phyloP scores from a whole-genome alignment of 257 asterid genomes.

The Solanum lycopersicoides region DNA sequence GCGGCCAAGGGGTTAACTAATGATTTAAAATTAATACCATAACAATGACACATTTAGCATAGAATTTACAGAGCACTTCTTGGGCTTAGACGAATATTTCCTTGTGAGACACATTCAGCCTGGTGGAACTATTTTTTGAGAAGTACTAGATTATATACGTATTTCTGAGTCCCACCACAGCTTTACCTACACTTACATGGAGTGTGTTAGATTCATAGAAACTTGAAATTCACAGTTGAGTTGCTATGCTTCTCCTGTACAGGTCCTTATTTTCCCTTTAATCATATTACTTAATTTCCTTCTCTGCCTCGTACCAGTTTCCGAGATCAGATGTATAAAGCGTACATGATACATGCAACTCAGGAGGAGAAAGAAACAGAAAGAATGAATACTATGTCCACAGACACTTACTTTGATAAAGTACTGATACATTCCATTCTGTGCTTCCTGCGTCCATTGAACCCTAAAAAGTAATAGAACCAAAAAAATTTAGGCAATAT shows the following conservation, averaged over 20 bases:
- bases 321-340: background rate
- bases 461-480: conserved; percentile 31
- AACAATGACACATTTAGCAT: background rate
- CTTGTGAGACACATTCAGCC: background rate
- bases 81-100: background rate
- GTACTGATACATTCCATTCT: conserved; percentile 77
- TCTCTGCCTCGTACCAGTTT: background rate
- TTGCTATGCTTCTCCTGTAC: background rate
- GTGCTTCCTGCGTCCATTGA: conserved; percentile 52
- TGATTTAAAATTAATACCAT: background rate
- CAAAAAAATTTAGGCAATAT: background rate
- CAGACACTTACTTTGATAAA: conserved; percentile 59
- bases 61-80: background rate
- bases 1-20: background rate
- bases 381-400: background rate
- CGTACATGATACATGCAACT: background rate
- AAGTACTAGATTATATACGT: background rate
- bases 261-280: background rate
- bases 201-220: background rate
- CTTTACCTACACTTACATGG: background rate
- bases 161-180: background rate
- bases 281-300: background rate
- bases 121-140: background rate
- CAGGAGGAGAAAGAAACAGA: background rate
- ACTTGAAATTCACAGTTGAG: background rate